Percentiles rank a stretch among this genome's conserved stretches.
phyloP scores from a whole-genome alignment of 495 filamentous ascomycete genomes.

The Lindgomyces ingoldianus region DNA sequence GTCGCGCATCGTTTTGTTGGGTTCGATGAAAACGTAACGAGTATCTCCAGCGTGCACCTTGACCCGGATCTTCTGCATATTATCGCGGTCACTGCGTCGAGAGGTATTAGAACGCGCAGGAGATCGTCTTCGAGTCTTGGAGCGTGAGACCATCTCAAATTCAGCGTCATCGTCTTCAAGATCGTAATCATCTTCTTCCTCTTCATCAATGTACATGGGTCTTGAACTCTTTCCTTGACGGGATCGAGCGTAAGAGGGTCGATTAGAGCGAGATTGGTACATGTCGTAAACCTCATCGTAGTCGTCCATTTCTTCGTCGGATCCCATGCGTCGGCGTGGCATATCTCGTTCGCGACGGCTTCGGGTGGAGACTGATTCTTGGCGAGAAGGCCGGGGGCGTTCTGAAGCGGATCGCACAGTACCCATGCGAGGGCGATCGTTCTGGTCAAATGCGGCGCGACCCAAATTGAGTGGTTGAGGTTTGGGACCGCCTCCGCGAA shows the following conservation, averaged over 20 bases:
- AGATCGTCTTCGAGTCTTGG: conserved; percentile 32
- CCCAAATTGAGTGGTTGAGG: conserved; percentile 45
- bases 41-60: conserved; percentile 92
- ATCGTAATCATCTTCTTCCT: conserved; percentile 60
- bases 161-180: conserved; percentile 67
- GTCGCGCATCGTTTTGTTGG: conserved; percentile 70
- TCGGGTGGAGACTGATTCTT: conserved; percentile 18
- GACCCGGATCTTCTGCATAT: conserved; percentile 65
- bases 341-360: conserved; percentile 35
- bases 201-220: conserved; percentile 57
- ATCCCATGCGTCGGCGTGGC: conserved; percentile 19
- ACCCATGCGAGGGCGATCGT: conserved; percentile 39
- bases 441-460: conserved; percentile 45
- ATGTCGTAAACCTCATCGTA: conserved; percentile 71
- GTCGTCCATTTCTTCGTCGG: conserved; percentile 52
- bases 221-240: conserved; percentile 32
- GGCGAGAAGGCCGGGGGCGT: conserved; percentile 36
- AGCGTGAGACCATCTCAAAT: conserved; percentile 73
- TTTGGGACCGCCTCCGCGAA: conserved; percentile 41
- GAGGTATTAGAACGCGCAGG: conserved; percentile 37
- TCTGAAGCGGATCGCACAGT: conserved; percentile 45
- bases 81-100: conserved; percentile 37
- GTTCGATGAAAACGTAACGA: conserved; percentile 86
- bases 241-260: conserved; percentile 18
- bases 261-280: conserved; percentile 49